Evolutionary conservation across 169 alveolate species (phyloP).

Genomic region (Plasmodium knowlesi): DNA sequence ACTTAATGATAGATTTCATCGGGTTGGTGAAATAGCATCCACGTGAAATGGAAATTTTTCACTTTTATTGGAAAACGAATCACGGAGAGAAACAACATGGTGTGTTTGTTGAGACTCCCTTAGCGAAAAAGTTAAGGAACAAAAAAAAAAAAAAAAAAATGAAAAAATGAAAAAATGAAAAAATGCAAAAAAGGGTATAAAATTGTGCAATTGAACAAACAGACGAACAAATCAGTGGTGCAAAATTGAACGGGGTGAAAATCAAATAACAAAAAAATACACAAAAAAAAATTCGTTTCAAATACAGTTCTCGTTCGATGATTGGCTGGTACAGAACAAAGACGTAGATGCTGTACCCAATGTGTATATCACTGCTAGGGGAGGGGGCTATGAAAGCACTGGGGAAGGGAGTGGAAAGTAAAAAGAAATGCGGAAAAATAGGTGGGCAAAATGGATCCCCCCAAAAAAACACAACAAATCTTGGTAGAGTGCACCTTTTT

Average conservation of each 20-base stretch:
- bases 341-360: not conserved
- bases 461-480: not conserved
- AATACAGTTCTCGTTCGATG: not conserved
- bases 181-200: not conserved
- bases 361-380: not conserved
- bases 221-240: not conserved
- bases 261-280: not conserved
- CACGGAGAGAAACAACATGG: not conserved
- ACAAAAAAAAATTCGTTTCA: not conserved
- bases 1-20: not conserved
- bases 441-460: not conserved
- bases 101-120: not conserved
- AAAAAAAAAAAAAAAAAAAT: not conserved
- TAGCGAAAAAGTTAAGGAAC: not conserved
- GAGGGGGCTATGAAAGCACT: not conserved
- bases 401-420: not conserved
- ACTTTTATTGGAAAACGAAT: not conserved
- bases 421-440: slow-evolving; percentile 1
- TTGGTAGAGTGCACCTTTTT: not conserved
- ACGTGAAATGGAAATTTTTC: not conserved
- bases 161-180: not conserved
- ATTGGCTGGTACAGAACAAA: not conserved
- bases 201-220: not conserved
- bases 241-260: not conserved
- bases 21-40: not conserved